Base-by-base conservation (phyloP, 768 basidiomycete species). In the Lentinula sp. region DNA sequence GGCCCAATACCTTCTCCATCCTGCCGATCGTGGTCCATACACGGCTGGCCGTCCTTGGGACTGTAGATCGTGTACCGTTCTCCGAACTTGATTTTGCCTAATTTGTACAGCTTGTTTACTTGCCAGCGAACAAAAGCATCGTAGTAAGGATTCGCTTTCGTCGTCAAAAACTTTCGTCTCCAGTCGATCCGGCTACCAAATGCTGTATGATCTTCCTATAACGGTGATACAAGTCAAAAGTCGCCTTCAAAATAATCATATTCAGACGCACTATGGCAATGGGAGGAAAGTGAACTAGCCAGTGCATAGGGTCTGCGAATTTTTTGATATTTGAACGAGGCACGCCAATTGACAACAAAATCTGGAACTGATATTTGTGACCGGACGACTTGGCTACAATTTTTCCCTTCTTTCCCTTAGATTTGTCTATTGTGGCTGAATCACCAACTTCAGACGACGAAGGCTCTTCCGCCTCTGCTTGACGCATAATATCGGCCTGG, bases 61-160 rank as follows among this genome's bases (percentile, higher is more conserved):
- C 93, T 95, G 81, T 97, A 99, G 70, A 99, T 93, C 13, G 97
- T 99, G 74, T 98, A 96, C 48, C 97, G 88, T 74, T 97, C 91
- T 53, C 97, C 97, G 70, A 98, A 99, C 75, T 96, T 97, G 80
- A 99, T 93, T 76, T 95, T 95, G 37, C 90, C 90, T 51, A 94
- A 79, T 46, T 77, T 79, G 74, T 93, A 81, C 8, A 98, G 81
- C 71, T 92, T 94, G 80, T 96, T 98, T 73, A 94, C 87, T 71
- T 99, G 97, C 97, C 97, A 99, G 37, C 95, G 87, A 52, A 99
- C 93, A 70, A 99, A 98, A 2, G 90, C 76, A 74, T 99, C 97
- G 71, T 93, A 99, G 76, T 96, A 99, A 1, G 95, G 97, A 73
- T 99, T 99, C 20, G 88, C 86, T 56, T 94, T 89, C 28, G 97